These are phyloP conservation scores for Papiliotrema fonsecae DNA, from an alignment of 1,284 basidiomycete species.

Conservation along the genomic window DNA sequence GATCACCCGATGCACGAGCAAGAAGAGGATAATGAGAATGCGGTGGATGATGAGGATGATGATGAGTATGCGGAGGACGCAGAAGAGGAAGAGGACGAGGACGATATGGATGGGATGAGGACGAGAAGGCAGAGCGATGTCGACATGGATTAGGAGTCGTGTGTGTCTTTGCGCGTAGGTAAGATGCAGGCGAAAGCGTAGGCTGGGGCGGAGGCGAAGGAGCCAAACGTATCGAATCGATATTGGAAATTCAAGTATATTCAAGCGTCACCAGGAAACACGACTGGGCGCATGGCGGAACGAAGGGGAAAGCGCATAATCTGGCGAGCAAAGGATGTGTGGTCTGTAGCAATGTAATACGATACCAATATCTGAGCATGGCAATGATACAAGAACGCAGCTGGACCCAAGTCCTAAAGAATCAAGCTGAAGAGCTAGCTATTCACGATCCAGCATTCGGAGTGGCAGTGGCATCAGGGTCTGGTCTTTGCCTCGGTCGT, in stretches of 20 bases:
- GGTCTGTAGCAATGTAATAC: background rate
- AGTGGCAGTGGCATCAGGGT: too few species aligned
- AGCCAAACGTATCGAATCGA: too few species aligned
- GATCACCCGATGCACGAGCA: constrained; percentile 45
- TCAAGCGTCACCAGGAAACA: background rate
- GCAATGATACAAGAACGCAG: background rate
- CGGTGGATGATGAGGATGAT: constrained; percentile 26
- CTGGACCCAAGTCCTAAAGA: background rate
- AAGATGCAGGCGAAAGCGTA: background rate
- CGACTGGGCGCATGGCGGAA: background rate
- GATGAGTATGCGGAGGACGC: constrained; percentile 28
- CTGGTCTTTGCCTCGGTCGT: too few species aligned
- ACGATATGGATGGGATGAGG: constrained; percentile 38
- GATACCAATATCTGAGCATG: background rate
- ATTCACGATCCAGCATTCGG: too few species aligned
- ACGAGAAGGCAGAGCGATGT: constrained; percentile 45
- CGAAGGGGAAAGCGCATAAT: background rate
- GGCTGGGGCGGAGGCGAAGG: too few species aligned
- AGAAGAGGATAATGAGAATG: constrained; percentile 42
- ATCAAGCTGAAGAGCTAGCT: too few species aligned
- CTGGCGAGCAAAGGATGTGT: background rate
- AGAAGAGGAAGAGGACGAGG: constrained; percentile 43
- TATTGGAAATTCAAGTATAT: constrained; percentile 2
- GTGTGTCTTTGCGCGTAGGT: background rate
- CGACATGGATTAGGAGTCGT: constrained; percentile 36